These are phyloP conservation scores for Boletus bicolor DNA, from an alignment of 768 basidiomycete genomes.

Conservation along the genomic window DNA sequence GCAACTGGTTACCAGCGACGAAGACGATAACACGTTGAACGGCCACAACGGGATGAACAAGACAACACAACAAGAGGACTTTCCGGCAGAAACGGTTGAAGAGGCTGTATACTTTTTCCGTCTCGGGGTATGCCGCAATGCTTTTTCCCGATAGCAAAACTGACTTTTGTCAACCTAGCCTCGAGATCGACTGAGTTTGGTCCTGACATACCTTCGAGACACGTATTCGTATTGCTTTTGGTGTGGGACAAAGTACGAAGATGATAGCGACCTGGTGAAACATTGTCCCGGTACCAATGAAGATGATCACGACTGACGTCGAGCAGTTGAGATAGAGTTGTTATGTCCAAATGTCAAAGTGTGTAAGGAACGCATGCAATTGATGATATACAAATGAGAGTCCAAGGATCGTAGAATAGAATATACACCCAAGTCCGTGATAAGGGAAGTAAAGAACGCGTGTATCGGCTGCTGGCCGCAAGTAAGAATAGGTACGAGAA, in stretches of 20 bases:
- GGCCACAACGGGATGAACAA: slow-evolving; percentile 17
- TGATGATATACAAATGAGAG: slow-evolving; percentile 31
- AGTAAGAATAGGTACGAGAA: not conserved
- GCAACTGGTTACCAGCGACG: slow-evolving; percentile 38
- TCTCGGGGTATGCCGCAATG: slow-evolving; percentile 47
- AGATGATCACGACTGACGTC: slow-evolving; percentile 71
- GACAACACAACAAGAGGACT: slow-evolving; percentile 33
- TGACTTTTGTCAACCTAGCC: slow-evolving; percentile 46
- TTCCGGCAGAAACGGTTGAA: slow-evolving; percentile 55
- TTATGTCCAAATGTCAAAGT: not conserved
- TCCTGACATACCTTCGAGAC: slow-evolving; percentile 71
- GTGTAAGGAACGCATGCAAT: slow-evolving; percentile 20
- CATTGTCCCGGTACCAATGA: slow-evolving; percentile 77
- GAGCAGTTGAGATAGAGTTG: not conserved
- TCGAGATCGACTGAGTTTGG: slow-evolving; percentile 61
- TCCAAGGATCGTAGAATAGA: slow-evolving; percentile 22
- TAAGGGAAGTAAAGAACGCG: slow-evolving; percentile 16
- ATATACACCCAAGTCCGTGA: slow-evolving; percentile 19
- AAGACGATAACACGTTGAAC: slow-evolving; percentile 35
- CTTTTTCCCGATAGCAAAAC: slow-evolving; percentile 2
- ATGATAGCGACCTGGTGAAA: slow-evolving; percentile 52
- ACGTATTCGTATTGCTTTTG: slow-evolving; percentile 81
- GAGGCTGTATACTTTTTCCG: slow-evolving; percentile 67
- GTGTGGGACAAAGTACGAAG: slow-evolving; percentile 77
- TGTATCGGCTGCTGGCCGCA: not conserved